phyloP scores from a whole-genome alignment of 768 basidiomycete genomes.

The Gelatoporia subvermispora region DNA sequence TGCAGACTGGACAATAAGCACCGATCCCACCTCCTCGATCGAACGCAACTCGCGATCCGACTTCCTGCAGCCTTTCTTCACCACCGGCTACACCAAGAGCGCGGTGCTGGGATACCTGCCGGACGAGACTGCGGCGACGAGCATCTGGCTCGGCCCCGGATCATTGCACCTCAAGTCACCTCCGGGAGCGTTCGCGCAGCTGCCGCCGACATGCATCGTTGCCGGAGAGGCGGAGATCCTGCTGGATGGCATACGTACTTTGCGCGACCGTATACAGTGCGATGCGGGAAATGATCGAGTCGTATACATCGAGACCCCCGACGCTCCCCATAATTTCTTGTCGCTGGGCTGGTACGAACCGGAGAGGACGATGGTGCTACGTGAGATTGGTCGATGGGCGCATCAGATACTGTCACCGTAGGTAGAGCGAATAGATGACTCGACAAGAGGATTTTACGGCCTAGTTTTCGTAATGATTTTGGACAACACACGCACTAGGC shows the following conservation, averaged over 20 bases:
- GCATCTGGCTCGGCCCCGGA: constrained; percentile 8
- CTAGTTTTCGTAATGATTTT: too few species aligned
- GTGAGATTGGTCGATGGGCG: constrained; percentile 1
- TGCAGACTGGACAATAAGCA: constrained; percentile 14
- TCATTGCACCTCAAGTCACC: not conserved
- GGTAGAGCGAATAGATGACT: too few species aligned
- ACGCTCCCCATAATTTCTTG: constrained; percentile 4
- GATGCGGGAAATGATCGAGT: constrained; percentile 18
- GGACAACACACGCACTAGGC: too few species aligned
- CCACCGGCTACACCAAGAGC: not conserved
- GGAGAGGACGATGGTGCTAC: constrained; percentile 1
- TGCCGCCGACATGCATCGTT: constrained; percentile 24
- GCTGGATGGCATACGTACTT: constrained; percentile 21
- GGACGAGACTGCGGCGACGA: not conserved
- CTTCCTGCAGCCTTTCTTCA: constrained; percentile 2
- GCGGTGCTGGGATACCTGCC: constrained; percentile 5
- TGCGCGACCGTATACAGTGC: constrained; percentile 18
- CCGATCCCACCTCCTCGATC: constrained; percentile 5
- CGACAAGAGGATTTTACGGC: too few species aligned
- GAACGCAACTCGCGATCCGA: not conserved
- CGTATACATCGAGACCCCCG: not conserved
- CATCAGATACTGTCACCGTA: too few species aligned
- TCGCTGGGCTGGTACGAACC: not conserved
- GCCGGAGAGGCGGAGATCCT: constrained; percentile 25
- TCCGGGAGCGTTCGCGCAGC: constrained; percentile 12